phyloP scores from a whole-genome alignment of 176 grass and related monocot genomes.

The Rhynchospora breviuscula region DNA sequence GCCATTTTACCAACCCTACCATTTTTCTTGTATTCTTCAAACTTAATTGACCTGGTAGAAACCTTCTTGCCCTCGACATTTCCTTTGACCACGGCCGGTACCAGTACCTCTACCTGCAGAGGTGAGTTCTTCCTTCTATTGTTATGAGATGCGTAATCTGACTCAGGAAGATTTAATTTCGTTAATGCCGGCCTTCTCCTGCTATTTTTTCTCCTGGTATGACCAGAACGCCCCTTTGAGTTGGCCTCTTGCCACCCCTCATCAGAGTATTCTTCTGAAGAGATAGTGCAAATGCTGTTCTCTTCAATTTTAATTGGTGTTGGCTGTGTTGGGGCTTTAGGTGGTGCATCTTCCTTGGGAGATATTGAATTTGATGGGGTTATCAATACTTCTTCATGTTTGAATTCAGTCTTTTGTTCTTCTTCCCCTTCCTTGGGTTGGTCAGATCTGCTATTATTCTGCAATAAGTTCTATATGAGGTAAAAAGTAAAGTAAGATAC shows the following conservation, averaged over 20 bases:
- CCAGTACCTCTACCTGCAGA: background rate
- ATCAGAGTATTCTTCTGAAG: constrained; percentile 89
- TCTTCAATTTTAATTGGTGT: background rate
- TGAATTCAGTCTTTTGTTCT: constrained; percentile 3
- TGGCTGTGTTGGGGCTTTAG: background rate
- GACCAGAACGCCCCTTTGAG: constrained; percentile 58
- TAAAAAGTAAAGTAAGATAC: constrained; percentile 46
- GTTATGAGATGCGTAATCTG: constrained; percentile 28
- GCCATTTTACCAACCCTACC: constrained; percentile 36
- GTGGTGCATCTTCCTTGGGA: background rate
- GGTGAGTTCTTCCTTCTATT: background rate
- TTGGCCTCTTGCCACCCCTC: constrained; percentile 94
- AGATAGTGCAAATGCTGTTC: constrained; percentile 23
- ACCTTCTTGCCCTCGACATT: background rate
- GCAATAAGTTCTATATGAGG: constrained; percentile 52
- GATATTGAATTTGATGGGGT: constrained; percentile 6
- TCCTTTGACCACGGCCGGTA: background rate
- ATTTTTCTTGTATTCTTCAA: constrained; percentile 9
- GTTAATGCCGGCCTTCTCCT: constrained; percentile 38
- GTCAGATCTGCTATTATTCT: constrained; percentile 75
- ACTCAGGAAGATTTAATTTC: constrained; percentile 50
- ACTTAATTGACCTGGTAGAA: background rate
- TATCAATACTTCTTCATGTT: constrained; percentile 8
- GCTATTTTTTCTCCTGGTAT: constrained; percentile 49
- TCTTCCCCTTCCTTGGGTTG: constrained; percentile 52